Percentiles rank a stretch among this genome's conserved stretches.
Evolutionary conservation across 2,329 filamentous ascomycete genomes (phyloP).

Genomic region (Ophiocordyceps australis): DNA sequence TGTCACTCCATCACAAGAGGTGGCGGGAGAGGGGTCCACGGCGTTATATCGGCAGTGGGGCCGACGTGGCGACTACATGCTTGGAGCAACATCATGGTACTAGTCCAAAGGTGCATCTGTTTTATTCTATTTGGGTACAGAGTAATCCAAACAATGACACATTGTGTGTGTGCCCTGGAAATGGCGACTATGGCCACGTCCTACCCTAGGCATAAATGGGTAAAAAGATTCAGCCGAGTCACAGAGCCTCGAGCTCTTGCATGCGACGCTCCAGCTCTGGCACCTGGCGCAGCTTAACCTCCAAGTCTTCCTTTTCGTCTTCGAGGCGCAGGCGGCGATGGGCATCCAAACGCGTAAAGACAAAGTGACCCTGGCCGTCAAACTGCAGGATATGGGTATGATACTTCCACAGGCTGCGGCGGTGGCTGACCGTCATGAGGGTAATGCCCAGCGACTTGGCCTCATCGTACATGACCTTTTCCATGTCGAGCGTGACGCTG

Average conservation of each 20-base stretch:
- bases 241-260: constrained; percentile 45
- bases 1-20: no score
- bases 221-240: constrained; percentile 3
- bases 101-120: no score
- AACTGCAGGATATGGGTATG: constrained; percentile 91
- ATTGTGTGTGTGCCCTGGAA: no score
- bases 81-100: no score
- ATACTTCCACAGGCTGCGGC: constrained; percentile 89
- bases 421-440: constrained; percentile 89
- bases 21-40: no score
- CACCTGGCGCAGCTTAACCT: constrained; percentile 67
- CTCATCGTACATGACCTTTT: constrained; percentile 92
- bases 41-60: no score
- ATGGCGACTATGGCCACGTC: no score
- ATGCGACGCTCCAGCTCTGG: constrained; percentile 78
- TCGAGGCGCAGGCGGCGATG: constrained; percentile 72
- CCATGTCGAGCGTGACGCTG: constrained; percentile 85
- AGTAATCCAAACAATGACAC: no score
- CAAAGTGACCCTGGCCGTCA: constrained; percentile 79
- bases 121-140: no score
- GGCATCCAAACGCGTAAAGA: constrained; percentile 81
- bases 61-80: no score
- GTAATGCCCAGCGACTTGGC: constrained; percentile 85
- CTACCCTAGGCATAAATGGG: no score
- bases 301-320: constrained; percentile 91